A percentile compares a stretch with the other conserved stretches of the same genome.
These are phyloP conservation scores for Phytophthora niederhauseri DNA, from an alignment of 352 stramenopile genomes.

Conservation along the genomic window DNA sequence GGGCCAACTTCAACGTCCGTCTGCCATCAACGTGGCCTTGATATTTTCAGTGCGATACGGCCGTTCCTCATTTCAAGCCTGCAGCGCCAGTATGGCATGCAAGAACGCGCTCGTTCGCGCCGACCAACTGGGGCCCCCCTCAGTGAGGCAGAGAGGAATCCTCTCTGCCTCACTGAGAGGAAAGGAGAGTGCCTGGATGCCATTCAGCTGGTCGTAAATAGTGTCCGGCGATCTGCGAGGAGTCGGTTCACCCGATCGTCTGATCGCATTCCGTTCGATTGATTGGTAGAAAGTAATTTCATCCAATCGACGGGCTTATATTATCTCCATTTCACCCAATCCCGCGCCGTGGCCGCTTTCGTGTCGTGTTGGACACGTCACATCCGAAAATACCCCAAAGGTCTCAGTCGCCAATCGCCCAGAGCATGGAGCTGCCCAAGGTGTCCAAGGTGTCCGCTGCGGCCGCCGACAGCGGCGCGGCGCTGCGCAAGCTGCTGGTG, in stretches of 20 bases:
- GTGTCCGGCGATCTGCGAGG: background rate
- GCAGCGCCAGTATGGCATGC: background rate
- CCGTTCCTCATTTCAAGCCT: background rate
- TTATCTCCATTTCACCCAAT: background rate
- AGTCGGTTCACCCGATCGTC: conserved; percentile 17
- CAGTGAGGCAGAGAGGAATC: background rate
- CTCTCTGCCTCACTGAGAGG: too few relatives aligned
- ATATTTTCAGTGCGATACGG: background rate
- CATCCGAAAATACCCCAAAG: conserved; percentile 1
- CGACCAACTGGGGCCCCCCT: background rate
- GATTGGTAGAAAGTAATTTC: conserved; percentile 6
- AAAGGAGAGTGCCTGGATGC: background rate
- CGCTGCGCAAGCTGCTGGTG: conserved; percentile 36
- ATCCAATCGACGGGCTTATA: background rate
- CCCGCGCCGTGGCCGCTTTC: background rate
- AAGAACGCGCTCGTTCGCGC: background rate
- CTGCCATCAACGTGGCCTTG: background rate
- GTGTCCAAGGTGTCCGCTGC: conserved; percentile 6
- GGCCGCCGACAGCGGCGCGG: background rate
- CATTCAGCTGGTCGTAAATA: conserved; percentile 19
- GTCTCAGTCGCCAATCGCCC: background rate
- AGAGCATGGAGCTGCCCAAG: conserved; percentile 29
- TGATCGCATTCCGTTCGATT: background rate
- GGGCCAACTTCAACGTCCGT: background rate
- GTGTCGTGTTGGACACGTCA: conserved; percentile 4